phyloP scores from a whole-genome alignment of 2,329 filamentous ascomycete species.

The Seiridium cupressi region DNA sequence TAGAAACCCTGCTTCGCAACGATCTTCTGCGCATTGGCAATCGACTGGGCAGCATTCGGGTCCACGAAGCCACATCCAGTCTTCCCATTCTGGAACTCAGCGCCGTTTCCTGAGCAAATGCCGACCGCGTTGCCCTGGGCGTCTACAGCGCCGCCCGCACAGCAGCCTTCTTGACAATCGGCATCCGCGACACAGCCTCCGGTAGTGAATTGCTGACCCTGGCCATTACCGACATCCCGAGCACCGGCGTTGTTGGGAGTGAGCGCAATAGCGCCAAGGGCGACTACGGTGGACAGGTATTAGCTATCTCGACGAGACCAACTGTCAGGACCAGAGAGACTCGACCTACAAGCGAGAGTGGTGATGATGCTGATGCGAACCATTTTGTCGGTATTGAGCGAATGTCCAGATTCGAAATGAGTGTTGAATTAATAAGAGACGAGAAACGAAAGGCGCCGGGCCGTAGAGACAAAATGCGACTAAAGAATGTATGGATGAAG shows the following conservation, averaged over 20 bases:
- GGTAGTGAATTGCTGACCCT: conserved; percentile 34
- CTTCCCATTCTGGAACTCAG: conserved; percentile 34
- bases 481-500: not conserved
- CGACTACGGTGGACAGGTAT: not conserved
- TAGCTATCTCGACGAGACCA: not conserved
- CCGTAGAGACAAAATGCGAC: not conserved
- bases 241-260: conserved; percentile 7
- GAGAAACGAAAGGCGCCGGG: conserved; percentile 7
- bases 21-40: conserved; percentile 27
- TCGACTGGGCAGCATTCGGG: conserved; percentile 27
- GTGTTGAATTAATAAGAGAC: not conserved
- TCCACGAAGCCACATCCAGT: conserved; percentile 34
- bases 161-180: conserved; percentile 31
- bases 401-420: conserved; percentile 2
- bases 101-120: conserved; percentile 33
- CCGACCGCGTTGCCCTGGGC: conserved; percentile 24
- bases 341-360: conserved; percentile 4
- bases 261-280: conserved; percentile 3
- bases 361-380: conserved; percentile 8
- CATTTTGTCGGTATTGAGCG: conserved; percentile 5
- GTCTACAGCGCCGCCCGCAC: conserved; percentile 14
- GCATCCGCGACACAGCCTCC: conserved; percentile 32
- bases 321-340: not conserved
- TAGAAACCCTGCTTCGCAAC: conserved; percentile 34
- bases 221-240: conserved; percentile 5